A percentile compares a stretch with the other conserved stretches of the same genome.
Conservation (phyloP, 257 asterid species). For the Solanum etuberosum region DNA sequence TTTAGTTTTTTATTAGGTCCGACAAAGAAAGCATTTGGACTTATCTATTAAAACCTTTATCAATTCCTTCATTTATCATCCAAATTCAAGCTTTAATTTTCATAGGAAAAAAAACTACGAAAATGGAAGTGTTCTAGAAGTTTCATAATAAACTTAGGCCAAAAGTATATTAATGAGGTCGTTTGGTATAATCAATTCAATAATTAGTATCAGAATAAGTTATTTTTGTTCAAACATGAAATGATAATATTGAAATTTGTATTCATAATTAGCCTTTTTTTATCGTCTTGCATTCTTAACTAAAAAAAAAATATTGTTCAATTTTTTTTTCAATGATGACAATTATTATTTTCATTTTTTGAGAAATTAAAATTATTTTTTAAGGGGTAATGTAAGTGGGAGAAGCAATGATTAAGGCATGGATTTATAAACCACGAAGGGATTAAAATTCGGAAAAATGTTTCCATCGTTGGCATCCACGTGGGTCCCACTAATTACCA, state of each 20-base stretch:
- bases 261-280: neutral
- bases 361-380: neutral
- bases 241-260: neutral
- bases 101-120: neutral
- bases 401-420: conserved; percentile 4
- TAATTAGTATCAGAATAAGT: neutral
- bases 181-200: neutral
- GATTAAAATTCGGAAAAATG: conserved; percentile 1
- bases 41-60: neutral
- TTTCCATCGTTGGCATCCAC: neutral
- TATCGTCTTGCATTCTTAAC: neutral
- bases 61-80: neutral
- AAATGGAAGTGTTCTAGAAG: neutral
- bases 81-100: neutral
- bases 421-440: neutral
- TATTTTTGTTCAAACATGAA: neutral
- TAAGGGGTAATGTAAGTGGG: neutral
- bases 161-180: neutral
- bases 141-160: neutral
- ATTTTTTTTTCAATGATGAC: neutral
- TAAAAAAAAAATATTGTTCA: neutral
- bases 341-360: neutral
- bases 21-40: neutral
- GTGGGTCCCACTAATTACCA: neutral
- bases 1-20: neutral